Evolutionary conservation across 345 rosid genomes (phyloP).

Genomic region (Carallia brachiata): DNA sequence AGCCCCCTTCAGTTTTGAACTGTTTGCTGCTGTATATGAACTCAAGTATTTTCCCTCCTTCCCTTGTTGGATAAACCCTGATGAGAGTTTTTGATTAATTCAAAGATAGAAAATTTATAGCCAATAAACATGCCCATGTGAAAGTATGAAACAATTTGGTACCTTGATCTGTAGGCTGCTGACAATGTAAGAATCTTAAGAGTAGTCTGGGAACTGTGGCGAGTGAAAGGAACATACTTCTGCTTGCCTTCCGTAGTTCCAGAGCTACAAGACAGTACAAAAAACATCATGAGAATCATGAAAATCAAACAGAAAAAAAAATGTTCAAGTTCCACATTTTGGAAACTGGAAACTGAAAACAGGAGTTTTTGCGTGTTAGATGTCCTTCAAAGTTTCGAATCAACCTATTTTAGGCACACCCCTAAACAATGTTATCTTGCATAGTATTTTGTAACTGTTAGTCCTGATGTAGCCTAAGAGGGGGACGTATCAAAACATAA

Average conservation of each 20-base stretch:
- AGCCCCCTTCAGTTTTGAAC: conserved; percentile 70
- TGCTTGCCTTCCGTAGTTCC: conserved; percentile 95
- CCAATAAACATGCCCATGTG: neutral
- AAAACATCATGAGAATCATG: neutral
- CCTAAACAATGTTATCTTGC: too few relatives aligned
- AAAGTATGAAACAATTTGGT: neutral
- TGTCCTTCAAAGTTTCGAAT: too few relatives aligned
- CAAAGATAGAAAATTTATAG: neutral
- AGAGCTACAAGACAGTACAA: conserved; percentile 44
- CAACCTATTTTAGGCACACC: neutral
- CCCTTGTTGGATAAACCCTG: conserved; percentile 67
- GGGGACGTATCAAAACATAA: too few relatives aligned
- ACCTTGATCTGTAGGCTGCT: conserved; percentile 94
- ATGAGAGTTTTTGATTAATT: neutral
- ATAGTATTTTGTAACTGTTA: too few relatives aligned
- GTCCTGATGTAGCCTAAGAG: too few relatives aligned
- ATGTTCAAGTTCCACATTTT: neutral
- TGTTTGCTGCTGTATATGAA: conserved; percentile 81
- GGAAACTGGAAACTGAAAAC: neutral
- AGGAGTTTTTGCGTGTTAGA: neutral
- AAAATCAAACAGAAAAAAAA: conserved; percentile 7
- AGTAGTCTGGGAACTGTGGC: conserved; percentile 71
- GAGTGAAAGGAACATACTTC: conserved; percentile 77
- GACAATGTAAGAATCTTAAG: conserved; percentile 75
- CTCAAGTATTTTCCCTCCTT: conserved; percentile 88